Conservation (phyloP, 495 filamentous ascomycete species). For the Aspergillus nanangensis region DNA sequence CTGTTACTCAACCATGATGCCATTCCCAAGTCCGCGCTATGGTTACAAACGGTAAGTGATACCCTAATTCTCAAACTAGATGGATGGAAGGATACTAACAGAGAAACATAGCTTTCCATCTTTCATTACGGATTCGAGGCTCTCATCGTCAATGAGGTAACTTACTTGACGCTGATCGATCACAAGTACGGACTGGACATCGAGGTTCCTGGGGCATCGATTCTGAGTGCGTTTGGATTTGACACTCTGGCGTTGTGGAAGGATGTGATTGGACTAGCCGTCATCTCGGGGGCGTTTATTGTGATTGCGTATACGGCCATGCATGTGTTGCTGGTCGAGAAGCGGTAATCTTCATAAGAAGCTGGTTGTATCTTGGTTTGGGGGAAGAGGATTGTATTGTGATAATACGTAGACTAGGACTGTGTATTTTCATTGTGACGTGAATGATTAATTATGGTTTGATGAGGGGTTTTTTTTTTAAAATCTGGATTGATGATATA, state of each 20-base stretch:
- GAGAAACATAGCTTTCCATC: conserved; percentile 71
- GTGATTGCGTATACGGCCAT: conserved; percentile 87
- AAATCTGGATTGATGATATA: too few species aligned
- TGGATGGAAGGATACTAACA: too few species aligned
- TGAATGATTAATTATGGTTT: too few species aligned
- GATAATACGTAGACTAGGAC: too few species aligned
- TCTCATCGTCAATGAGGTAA: conserved; percentile 95
- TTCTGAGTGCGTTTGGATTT: conserved; percentile 91
- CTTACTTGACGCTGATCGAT: conserved; percentile 83
- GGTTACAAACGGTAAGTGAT: conserved; percentile 81
- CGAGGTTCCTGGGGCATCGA: conserved; percentile 89
- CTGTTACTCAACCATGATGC: conserved; percentile 90
- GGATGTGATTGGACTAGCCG: conserved; percentile 75
- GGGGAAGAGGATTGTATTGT: too few species aligned
- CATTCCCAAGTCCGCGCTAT: conserved; percentile 76
- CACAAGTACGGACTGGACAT: conserved; percentile 95
- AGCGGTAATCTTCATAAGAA: conserved; percentile 49
- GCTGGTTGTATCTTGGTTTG: too few species aligned
- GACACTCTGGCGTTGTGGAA: conserved; percentile 76
- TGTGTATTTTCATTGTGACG: too few species aligned
- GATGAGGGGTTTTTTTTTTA: too few species aligned
- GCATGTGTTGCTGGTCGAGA: conserved; percentile 92
- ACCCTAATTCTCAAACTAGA: too few species aligned
- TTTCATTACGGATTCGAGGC: conserved; percentile 99
- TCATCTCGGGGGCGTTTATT: conserved; percentile 80